phyloP scores from a whole-genome alignment of 1,139 yeast genomes.

The Suhomyces choctaworum region DNA sequence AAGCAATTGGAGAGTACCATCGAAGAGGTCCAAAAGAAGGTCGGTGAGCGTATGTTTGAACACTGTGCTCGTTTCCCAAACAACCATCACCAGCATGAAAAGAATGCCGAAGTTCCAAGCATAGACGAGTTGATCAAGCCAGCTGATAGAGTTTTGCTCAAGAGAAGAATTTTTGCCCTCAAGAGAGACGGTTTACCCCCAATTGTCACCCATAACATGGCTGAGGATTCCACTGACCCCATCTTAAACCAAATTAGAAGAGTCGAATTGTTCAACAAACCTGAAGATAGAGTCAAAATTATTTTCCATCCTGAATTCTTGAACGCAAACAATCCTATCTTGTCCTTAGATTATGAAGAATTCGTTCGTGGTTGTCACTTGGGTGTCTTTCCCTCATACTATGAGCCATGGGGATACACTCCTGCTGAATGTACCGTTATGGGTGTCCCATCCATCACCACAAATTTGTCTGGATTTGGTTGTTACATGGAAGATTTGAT shows the following conservation, averaged over 20 bases:
- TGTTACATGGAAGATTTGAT: slow-evolving; percentile 98
- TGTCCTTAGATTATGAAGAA: slow-evolving; percentile 93
- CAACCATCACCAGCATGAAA: slow-evolving; percentile 59
- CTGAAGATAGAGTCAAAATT: slow-evolving; percentile 89
- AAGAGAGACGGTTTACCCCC: slow-evolving; percentile 90
- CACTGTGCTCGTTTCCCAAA: slow-evolving; percentile 84
- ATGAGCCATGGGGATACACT: slow-evolving; percentile 99
- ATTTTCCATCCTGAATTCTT: slow-evolving; percentile 97
- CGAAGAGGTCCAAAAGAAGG: slow-evolving; percentile 81
- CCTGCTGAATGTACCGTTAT: slow-evolving; percentile 99
- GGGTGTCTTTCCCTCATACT: slow-evolving; percentile 98
- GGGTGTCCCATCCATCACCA: slow-evolving; percentile 99
- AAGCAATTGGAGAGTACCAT: slow-evolving; percentile 89
- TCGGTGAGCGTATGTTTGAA: slow-evolving; percentile 86
- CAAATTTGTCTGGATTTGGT: slow-evolving; percentile 95
- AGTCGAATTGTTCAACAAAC: slow-evolving; percentile 85
- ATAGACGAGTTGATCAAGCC: slow-evolving; percentile 84
- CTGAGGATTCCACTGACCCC: slow-evolving; percentile 88
- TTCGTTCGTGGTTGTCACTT: slow-evolving; percentile 97
- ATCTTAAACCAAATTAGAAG: slow-evolving; percentile 88
- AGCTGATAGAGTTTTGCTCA: slow-evolving; percentile 84
- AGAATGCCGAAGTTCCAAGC: slow-evolving; percentile 51
- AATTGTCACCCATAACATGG: slow-evolving; percentile 97
- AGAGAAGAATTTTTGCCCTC: slow-evolving; percentile 90
- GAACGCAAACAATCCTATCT: slow-evolving; percentile 90